phyloP scores from a whole-genome alignment of 140 eudicot species.

The Erigeron philadelphicus region DNA sequence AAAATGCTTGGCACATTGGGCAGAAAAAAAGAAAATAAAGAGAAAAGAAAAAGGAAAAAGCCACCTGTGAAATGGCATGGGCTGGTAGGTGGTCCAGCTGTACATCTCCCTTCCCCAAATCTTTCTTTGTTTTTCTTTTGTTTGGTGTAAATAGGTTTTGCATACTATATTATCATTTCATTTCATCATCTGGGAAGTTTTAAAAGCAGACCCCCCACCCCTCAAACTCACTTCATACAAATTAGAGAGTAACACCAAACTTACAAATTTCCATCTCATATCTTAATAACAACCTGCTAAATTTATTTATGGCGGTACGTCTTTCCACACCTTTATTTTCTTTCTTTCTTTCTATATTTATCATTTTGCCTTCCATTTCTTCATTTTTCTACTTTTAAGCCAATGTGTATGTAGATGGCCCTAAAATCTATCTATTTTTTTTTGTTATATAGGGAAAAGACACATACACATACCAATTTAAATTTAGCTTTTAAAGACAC shows the following conservation, averaged over 20 bases:
- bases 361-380: not conserved
- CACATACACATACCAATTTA: no score
- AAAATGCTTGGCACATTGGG: no score
- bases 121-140: not conserved
- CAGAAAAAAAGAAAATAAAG: not conserved
- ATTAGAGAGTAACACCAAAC: no score
- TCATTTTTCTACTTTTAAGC: not conserved
- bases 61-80: slow-evolving; percentile 16
- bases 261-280: not conserved
- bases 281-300: not conserved
- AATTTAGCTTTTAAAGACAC: no score
- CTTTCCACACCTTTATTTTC: not conserved
- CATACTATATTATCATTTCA: not conserved
- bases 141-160: no score
- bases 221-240: not conserved
- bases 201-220: not conserved
- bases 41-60: not conserved
- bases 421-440: not conserved
- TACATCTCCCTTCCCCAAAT: slow-evolving; percentile 11
- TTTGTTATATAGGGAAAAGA: no score
- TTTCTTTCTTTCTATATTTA: not conserved
- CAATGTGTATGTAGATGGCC: not conserved
- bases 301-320: slow-evolving; percentile 2
- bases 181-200: not conserved
- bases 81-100: slow-evolving; percentile 6